Conservation (phyloP, 441 rosid species). For the Pelargonium fulgidum region DNA sequence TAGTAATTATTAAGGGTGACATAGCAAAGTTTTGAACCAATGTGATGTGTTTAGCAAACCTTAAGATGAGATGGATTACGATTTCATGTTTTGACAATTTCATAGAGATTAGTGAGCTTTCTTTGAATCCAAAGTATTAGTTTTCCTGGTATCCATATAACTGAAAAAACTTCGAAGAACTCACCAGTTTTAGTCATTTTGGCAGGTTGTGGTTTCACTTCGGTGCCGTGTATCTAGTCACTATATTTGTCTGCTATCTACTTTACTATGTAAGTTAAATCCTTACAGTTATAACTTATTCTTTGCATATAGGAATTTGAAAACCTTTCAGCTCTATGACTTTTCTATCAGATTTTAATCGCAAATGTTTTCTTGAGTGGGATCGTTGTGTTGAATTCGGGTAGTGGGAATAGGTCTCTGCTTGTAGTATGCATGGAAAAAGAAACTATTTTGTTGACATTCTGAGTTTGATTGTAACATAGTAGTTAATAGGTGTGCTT, state of each 20-base stretch:
- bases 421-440: not conserved
- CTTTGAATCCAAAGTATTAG: not conserved
- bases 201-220: slow-evolving; percentile 96
- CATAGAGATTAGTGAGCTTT: slow-evolving; percentile 1
- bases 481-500: too few species aligned
- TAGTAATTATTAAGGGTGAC: too few species aligned
- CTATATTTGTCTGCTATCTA: slow-evolving; percentile 65
- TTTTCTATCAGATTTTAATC: too few species aligned
- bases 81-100: slow-evolving; percentile 7
- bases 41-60: too few species aligned
- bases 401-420: too few species aligned
- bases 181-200: slow-evolving; percentile 27
- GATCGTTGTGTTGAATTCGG: too few species aligned
- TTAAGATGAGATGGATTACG: not conserved
- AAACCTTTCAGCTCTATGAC: not conserved
- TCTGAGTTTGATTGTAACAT: not conserved
- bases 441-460: slow-evolving; percentile 2
- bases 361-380: too few species aligned
- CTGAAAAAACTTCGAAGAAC: slow-evolving; percentile 9
- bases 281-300: not conserved
- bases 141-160: not conserved
- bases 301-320: not conserved
- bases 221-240: slow-evolving; percentile 61
- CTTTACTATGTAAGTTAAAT: slow-evolving; percentile 63
- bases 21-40: too few species aligned